These are phyloP conservation scores for Colletotrichum navitas DNA, from an alignment of 2,329 filamentous ascomycete species.

Conservation along the genomic window DNA sequence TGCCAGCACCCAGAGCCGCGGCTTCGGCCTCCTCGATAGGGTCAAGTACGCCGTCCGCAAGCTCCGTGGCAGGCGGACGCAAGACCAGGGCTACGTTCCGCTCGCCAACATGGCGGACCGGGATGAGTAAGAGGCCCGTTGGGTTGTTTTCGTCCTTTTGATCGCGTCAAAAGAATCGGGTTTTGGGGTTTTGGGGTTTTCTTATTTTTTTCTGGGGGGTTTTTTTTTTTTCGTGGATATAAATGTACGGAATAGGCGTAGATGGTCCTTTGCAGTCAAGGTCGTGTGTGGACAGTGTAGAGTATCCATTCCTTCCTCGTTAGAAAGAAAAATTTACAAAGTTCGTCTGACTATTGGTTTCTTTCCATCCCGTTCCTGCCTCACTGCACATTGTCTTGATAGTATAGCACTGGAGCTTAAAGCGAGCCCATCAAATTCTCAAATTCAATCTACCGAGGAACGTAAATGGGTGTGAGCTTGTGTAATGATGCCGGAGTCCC, in stretches of 20 bases:
- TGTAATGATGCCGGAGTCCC: not conserved
- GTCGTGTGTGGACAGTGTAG: not conserved
- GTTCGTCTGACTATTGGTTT: not conserved
- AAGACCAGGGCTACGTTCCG: slow-evolving; percentile 71
- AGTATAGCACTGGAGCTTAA: slow-evolving; percentile 26
- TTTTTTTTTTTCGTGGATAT: slow-evolving; percentile 2
- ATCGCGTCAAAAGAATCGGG: not conserved
- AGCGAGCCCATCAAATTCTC: no score
- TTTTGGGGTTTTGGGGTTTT: not conserved
- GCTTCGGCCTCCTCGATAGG: slow-evolving; percentile 58
- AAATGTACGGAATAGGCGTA: not conserved
- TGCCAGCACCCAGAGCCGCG: slow-evolving; percentile 68
- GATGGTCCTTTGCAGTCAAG: not conserved
- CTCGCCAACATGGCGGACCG: slow-evolving; percentile 63
- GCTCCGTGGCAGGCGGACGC: slow-evolving; percentile 53
- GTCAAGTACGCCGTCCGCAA: slow-evolving; percentile 56
- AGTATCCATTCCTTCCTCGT: not conserved
- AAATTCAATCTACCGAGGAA: no score
- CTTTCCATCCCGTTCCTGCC: no score
- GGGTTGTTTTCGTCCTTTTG: not conserved
- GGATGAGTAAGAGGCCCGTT: slow-evolving; percentile 28
- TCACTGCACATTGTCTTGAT: not conserved
- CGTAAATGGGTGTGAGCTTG: no score
- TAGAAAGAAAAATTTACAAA: not conserved
- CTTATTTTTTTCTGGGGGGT: not conserved